Evolutionary conservation across 75 land plant genomes (phyloP).

Genomic region (Picea glauca): DNA sequence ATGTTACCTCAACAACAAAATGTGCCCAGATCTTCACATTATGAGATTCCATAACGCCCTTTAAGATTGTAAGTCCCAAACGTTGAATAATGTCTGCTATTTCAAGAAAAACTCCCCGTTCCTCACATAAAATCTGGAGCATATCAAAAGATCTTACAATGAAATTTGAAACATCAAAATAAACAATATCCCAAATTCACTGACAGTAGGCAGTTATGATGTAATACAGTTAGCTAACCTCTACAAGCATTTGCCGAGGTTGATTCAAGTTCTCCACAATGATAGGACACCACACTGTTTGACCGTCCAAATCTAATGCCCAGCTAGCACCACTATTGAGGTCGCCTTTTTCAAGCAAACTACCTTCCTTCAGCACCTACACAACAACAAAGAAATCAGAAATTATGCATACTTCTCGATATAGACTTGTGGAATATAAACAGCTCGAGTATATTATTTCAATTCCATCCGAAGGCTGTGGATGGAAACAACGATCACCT

Average conservation of each 20-base stretch:
- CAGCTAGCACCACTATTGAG: slow-evolving; percentile 64
- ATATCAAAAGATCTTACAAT: not conserved
- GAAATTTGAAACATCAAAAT: not conserved
- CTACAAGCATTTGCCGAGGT: slow-evolving; percentile 78
- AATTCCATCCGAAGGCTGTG: too few species aligned
- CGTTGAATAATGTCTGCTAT: slow-evolving; percentile 70
- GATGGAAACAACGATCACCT: too few species aligned
- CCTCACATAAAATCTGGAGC: slow-evolving; percentile 85
- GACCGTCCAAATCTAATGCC: slow-evolving; percentile 69
- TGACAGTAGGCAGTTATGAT: not conserved
- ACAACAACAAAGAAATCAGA: not conserved
- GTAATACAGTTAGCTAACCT: slow-evolving; percentile 32
- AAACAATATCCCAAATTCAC: not conserved
- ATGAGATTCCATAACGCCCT: slow-evolving; percentile 75
- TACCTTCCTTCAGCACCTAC: slow-evolving; percentile 18
- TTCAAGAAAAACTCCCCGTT: slow-evolving; percentile 69
- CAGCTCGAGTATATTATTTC: too few species aligned
- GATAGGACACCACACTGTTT: slow-evolving; percentile 58
- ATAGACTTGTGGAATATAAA: too few species aligned
- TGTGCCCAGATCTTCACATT: slow-evolving; percentile 72
- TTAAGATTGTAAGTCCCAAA: slow-evolving; percentile 73
- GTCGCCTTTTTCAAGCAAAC: slow-evolving; percentile 23
- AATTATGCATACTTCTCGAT: not conserved
- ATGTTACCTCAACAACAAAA: slow-evolving; percentile 73
- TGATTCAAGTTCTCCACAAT: slow-evolving; percentile 69